A percentile compares a stretch with the other conserved stretches of the same genome.
These are phyloP conservation scores for Lachancea mirantina DNA, from an alignment of 805 yeast genomes.

Conservation along the genomic window DNA sequence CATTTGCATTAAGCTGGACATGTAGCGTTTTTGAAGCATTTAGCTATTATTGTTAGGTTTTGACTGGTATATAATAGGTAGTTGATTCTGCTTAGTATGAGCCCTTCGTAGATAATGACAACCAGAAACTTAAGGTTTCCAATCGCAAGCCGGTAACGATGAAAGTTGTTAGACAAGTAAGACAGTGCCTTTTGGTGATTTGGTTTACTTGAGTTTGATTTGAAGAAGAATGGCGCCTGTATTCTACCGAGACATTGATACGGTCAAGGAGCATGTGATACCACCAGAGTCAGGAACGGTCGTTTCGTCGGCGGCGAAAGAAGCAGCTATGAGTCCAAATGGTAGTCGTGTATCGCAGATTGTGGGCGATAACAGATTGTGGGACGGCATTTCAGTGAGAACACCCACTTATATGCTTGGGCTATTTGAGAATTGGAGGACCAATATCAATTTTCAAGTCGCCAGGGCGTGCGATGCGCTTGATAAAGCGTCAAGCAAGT, in stretches of 20 bases:
- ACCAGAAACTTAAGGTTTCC: too few relatives aligned
- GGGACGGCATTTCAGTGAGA: constrained; percentile 27
- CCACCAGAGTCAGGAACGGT: constrained; percentile 17
- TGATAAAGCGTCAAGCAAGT: constrained; percentile 38
- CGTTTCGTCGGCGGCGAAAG: constrained; percentile 16
- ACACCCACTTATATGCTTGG: constrained; percentile 18
- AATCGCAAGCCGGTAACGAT: too few relatives aligned
- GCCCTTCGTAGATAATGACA: too few relatives aligned
- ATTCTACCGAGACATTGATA: constrained; percentile 21
- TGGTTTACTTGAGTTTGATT: too few relatives aligned
- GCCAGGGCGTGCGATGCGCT: constrained; percentile 28
- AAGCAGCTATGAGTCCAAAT: constrained; percentile 11
- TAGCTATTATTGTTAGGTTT: too few relatives aligned
- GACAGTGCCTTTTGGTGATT: too few relatives aligned
- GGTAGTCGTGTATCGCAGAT: constrained; percentile 8
- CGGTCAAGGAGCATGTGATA: constrained; percentile 22
- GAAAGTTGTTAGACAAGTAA: too few relatives aligned
- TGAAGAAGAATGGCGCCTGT: constrained; percentile 12
- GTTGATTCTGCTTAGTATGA: too few relatives aligned
- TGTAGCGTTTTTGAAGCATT: too few relatives aligned
- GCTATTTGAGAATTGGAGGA: constrained; percentile 15
- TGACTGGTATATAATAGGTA: too few relatives aligned
- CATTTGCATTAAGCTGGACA: too few relatives aligned
- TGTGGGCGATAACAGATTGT: constrained; percentile 18
- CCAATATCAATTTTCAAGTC: constrained; percentile 8